Evolutionary conservation across 139 green algal species (phyloP), one percentile per base, ranked within the genome.

Genomic region (Mesostigma viride): DNA sequence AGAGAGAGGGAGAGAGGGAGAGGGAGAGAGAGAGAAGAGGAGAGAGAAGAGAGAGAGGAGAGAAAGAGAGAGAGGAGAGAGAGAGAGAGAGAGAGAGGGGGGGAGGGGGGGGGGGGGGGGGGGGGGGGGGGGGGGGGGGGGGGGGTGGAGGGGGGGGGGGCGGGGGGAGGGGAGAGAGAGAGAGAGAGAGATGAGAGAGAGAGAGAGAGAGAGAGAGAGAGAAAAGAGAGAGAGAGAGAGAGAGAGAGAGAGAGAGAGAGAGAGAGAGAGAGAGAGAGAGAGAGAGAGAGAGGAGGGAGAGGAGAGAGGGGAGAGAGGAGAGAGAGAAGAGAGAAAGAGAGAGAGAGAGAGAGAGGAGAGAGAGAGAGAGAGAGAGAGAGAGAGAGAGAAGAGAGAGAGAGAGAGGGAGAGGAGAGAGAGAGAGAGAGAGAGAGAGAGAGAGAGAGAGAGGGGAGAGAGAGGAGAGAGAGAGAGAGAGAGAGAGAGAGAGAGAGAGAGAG

Each of bases 311-410:
- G 28, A n/a, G 28, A 24, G 28, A n/a, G 28, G 8, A 17, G 48
- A 59, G 8, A 17, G 28, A 5, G 28, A n/a, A 59, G 48, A 24
- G 17, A 59, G 48, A 59, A n/a, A 59, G 48, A 59, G 48, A 59
- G 48, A 59, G 48, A 59, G 48, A 59, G 48, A 59, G 48, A 59
- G 48, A 59, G 48, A 59, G 48, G 48, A 59, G 48, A 59, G 48
- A 59, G 48, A 59, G 48, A 59, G 48, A 59, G 48, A 59, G 48
- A 59, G 48, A 59, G 48, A 59, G 48, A 59, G 48, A 59, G 48
- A 59, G 8, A n/a, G 28, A 3, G 28, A n/a, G 28, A 3, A 14
- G 8, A 59, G 17, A 59, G 17, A 14, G 8, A 59, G 17, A 59
- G 48, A 30, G 48, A 14, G 17, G 3, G 17, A 59, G 17, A 26